A percentile compares a stretch with the other conserved stretches of the same genome.
Conservation (phyloP, 148 eudicot species). For the Silene latifolia region DNA sequence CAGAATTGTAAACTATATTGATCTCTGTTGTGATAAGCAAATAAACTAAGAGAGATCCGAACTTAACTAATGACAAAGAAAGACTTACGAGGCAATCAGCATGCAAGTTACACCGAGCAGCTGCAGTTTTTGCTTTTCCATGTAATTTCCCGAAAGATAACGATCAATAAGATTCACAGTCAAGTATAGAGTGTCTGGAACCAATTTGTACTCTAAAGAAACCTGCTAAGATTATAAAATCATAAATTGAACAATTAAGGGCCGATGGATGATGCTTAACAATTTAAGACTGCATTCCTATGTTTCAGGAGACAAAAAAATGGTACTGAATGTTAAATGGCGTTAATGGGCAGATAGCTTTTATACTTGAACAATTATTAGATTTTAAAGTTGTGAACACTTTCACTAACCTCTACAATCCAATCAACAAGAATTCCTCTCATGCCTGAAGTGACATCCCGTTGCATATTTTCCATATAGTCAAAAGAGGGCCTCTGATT, state of each 20-base stretch:
- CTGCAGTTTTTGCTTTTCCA: conserved; percentile 80
- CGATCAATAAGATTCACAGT: conserved; percentile 82
- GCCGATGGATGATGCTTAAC: neutral
- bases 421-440: conserved; percentile 82
- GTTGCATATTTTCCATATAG: conserved; percentile 77
- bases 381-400: neutral
- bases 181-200: conserved; percentile 81
- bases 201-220: conserved; percentile 74
- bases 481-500: conserved; percentile 48
- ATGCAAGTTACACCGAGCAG: conserved; percentile 89
- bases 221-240: conserved; percentile 41
- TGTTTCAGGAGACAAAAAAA: too few species aligned
- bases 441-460: conserved; percentile 67
- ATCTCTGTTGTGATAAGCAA: neutral
- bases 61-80: neutral
- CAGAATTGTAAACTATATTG: neutral
- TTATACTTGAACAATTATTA: neutral
- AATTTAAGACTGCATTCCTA: neutral
- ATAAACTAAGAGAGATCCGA: neutral
- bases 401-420: conserved; percentile 80
- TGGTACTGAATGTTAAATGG: too few species aligned
- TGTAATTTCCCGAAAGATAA: conserved; percentile 60
- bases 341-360: too few species aligned
- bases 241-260: neutral
- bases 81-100: conserved; percentile 94